Evolutionary conservation across 305 asterid species (phyloP), one percentile per base, ranked within the genome.

Genomic region (Solanum hybrid): DNA sequence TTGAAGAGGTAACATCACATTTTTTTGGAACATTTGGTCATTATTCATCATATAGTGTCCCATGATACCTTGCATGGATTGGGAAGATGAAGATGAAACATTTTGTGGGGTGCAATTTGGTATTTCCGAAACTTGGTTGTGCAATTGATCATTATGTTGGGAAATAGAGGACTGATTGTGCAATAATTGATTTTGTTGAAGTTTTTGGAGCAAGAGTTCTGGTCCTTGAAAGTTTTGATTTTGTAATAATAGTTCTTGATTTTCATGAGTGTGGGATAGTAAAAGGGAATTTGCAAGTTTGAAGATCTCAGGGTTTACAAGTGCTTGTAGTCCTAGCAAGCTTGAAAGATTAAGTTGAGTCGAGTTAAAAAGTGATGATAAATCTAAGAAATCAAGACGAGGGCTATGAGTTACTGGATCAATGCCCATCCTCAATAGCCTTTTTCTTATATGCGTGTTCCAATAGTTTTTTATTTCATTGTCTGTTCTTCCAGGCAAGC

Each of bases 351-450:
- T 87, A 35, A 87, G 86, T 15, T 27, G 89, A 24, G 69, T 87
- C 17, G 81, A 69, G 86, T 87, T 87, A 6, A 87, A 24, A 31
- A 87, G 75, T 15, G 86, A 87, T 56, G 85, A 35, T 6, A 87
- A 81, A 45, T 45, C 89, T 60, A 88, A 88, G 34, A 88, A 81
- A 78, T 88, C 89, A 36, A 88, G 78, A 29, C 89, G 86, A 29
- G 89, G 89, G 24, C 60, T 24, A 56, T 88, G 89, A 8, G 89
- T 88, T 10, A 88, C 86, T 11, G 89, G 86, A 51, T 88, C 89
- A 64, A 88, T 88, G 4, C 89, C 89, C 78, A 64, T 78, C 19
- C 51, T 76, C 37, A 88, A 66, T 13, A 88, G 40, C 27, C 89
- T 88, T 77, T 88, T 88, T 24, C 86, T 88, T 32, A 78, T 77